These are phyloP conservation scores for Cocos nucifera DNA, from an alignment of 176 grass and related monocot species.

Conservation along the genomic window DNA sequence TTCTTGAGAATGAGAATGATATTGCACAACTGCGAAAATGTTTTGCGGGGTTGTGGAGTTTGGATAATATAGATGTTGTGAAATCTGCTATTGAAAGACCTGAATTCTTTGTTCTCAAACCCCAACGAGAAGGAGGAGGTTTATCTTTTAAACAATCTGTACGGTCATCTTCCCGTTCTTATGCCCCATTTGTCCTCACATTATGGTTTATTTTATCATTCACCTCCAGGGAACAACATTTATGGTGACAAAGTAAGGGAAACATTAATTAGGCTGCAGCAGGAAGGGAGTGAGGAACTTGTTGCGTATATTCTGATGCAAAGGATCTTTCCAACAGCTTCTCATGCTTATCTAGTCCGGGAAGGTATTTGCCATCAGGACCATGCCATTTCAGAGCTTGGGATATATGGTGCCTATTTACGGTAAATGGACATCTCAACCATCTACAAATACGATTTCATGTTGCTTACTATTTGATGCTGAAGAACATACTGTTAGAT, in stretches of 20 bases:
- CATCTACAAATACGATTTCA: too few relatives aligned
- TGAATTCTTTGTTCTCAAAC: slow-evolving; percentile 76
- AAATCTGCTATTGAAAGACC: slow-evolving; percentile 69
- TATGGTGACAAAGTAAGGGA: slow-evolving; percentile 62
- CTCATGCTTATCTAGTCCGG: slow-evolving; percentile 55
- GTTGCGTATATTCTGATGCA: slow-evolving; percentile 94
- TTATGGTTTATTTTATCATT: slow-evolving; percentile 22
- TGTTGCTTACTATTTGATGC: slow-evolving; percentile 3
- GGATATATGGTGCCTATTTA: slow-evolving; percentile 72
- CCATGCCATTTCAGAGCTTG: slow-evolving; percentile 79
- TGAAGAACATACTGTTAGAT: background rate
- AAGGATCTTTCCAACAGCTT: slow-evolving; percentile 71
- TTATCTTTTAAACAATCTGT: background rate
- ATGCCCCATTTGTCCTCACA: background rate
- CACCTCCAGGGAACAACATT: slow-evolving; percentile 64
- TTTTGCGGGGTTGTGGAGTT: slow-evolving; percentile 93
- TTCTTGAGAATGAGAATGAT: slow-evolving; percentile 65
- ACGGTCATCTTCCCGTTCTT: slow-evolving; percentile 3
- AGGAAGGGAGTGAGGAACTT: slow-evolving; percentile 55
- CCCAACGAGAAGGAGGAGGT: slow-evolving; percentile 94
- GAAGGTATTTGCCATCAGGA: slow-evolving; percentile 62
- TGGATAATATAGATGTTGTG: slow-evolving; percentile 77
- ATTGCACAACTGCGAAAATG: slow-evolving; percentile 68
- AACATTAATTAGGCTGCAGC: slow-evolving; percentile 44
- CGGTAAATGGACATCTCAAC: slow-evolving; percentile 28